phyloP scores from a whole-genome alignment of 176 grass and related monocot species.

The Raddia guianensis region DNA sequence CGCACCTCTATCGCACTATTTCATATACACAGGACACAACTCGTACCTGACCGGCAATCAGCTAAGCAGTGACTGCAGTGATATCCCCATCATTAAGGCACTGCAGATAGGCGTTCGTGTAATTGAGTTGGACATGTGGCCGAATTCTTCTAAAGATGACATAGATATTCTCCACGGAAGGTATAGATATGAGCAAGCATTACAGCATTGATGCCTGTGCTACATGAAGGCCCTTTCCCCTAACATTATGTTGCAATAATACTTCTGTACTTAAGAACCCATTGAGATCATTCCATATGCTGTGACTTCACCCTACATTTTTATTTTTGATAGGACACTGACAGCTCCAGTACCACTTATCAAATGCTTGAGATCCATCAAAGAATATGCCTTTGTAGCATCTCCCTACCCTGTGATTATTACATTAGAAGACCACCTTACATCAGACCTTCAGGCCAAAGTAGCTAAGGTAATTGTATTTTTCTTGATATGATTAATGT shows the following conservation, averaged over 20 bases:
- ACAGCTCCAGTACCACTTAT: conserved; percentile 87
- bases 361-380: conserved; percentile 91
- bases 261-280: conserved; percentile 7
- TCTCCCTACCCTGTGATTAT: conserved; percentile 99
- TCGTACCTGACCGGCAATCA: conserved; percentile 95
- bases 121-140: conserved; percentile 98
- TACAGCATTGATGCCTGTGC: not conserved
- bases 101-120: conserved; percentile 87
- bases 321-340: conserved; percentile 73
- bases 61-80: conserved; percentile 98
- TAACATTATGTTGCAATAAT: conserved; percentile 1
- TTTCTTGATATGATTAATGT: conserved; percentile 39
- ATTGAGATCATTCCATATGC: not conserved
- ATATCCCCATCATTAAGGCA: conserved; percentile 93
- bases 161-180: conserved; percentile 95
- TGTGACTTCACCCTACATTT: conserved; percentile 33
- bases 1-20: conserved; percentile 87
- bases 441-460: conserved; percentile 87
- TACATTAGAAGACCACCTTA: conserved; percentile 97
- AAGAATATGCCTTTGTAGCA: conserved; percentile 89
- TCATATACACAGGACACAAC: conserved; percentile 97
- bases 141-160: conserved; percentile 93
- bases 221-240: not conserved
- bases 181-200: conserved; percentile 39
- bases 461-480: conserved; percentile 84